Percentiles rank a stretch among this genome's conserved stretches.
Conservation (phyloP, 805 yeast species). For the Myxozyma geophila region DNA sequence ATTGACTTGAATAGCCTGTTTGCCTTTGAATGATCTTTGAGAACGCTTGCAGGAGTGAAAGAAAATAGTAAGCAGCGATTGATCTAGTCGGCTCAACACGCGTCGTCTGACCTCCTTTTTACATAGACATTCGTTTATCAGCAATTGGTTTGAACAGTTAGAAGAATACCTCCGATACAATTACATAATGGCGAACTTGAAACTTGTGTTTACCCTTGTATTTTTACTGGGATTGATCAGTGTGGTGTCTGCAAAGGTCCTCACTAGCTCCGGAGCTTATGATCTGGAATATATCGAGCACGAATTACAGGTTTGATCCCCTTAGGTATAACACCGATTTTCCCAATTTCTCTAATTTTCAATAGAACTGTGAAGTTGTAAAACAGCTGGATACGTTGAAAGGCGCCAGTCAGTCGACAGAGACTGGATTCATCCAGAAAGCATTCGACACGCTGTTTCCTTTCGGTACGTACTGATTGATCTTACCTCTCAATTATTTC, state of each 20-base stretch:
- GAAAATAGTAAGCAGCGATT: too few relatives aligned
- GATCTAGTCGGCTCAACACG: too few relatives aligned
- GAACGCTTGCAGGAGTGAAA: too few relatives aligned
- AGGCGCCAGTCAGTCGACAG: constrained; percentile 33
- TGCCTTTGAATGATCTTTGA: not conserved
- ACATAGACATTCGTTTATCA: not conserved
- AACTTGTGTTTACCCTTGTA: not conserved
- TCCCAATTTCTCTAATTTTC: constrained; percentile 8
- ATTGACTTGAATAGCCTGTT: not conserved
- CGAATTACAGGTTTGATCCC: constrained; percentile 18
- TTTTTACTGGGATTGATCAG: constrained; percentile 7
- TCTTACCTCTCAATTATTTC: not conserved
- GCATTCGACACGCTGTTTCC: constrained; percentile 49
- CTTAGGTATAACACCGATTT: not conserved
- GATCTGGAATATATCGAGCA: constrained; percentile 27
- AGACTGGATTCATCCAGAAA: constrained; percentile 44
- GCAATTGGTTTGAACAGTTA: not conserved
- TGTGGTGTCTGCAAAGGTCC: constrained; percentile 10
- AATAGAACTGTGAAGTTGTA: constrained; percentile 50
- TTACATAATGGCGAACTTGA: not conserved
- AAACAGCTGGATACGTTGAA: constrained; percentile 45
- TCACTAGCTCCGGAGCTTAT: constrained; percentile 25
- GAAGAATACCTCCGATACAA: not conserved
- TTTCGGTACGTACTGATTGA: constrained; percentile 36
- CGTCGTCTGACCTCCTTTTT: too few relatives aligned